Evolutionary conservation across 2,329 filamentous ascomycete genomes (phyloP), one percentile per base, ranked within the genome.

Genomic region (Amylocarpus encephaloides): DNA sequence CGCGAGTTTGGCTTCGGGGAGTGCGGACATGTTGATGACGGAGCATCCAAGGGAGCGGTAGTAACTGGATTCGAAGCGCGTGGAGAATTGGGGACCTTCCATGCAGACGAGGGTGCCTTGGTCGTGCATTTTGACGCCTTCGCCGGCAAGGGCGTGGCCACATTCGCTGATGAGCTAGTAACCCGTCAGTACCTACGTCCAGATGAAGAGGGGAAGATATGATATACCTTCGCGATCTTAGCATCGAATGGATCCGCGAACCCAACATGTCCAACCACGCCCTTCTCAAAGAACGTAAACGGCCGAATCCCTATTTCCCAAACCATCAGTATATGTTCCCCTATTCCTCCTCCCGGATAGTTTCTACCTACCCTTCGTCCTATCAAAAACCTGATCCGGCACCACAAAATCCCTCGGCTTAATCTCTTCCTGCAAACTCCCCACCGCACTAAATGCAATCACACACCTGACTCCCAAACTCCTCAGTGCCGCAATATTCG

Each of bases 81-180:
- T 97, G 54, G 86, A 93, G 78, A 98, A 98, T 64, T 95, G 90
- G 16, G 93, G 93, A n/a, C 93, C 93, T 78, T 98, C 93, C 86
- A 98, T 98, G 73, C 91, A 95, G 62, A 98, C 77, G 53, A 97
- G 72, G 1, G 86, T 88, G 40, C 92, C 93, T 59, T 80, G 83
- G 61, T 88, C 84, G 69, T 98, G 93, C 60, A 97, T 72, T 13
- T 79, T 79, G 15, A 95, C 87, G 46, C 88, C 88, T 5, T 95
- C 89, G 43, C 92, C 90, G 62, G 88, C 80, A 67, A 96, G 77
- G 51, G 77, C 73, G 54, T 76, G 71, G 10, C 90, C 91, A 68
- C 90, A 95, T 50, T 77, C 75, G 65, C 84, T 78, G 54, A 97
- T 85, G 10, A 96, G 77, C 58, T 62, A 9, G 12, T n/a, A 22